phyloP scores from a whole-genome alignment of 164 flowering plant species.

The Cinnamomum micranthum region DNA sequence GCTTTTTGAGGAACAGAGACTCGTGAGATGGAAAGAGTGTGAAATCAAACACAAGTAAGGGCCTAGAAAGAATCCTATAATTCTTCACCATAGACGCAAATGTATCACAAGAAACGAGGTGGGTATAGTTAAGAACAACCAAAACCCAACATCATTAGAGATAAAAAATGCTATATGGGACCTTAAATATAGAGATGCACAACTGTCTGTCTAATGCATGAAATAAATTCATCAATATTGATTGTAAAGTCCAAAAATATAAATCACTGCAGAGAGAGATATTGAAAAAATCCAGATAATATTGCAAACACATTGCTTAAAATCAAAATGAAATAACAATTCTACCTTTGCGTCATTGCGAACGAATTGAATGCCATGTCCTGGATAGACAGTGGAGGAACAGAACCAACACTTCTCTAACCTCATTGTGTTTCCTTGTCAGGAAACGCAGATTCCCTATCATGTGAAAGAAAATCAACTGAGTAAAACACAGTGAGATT shows the following conservation, averaged over 20 bases:
- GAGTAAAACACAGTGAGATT: background rate
- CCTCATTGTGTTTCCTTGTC: slow-evolving; percentile 25
- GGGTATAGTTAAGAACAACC: too few relatives aligned
- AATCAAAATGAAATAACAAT: background rate
- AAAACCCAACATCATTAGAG: background rate
- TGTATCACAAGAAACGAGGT: too few relatives aligned
- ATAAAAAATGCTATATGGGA: background rate
- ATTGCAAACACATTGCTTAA: background rate
- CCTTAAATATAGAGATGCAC: background rate
- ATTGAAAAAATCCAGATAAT: background rate
- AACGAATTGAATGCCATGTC: slow-evolving; percentile 65
- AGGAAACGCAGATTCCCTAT: background rate
- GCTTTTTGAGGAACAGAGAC: too few relatives aligned
- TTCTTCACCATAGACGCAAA: too few relatives aligned
- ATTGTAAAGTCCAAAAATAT: too few relatives aligned
- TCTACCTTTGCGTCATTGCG: slow-evolving; percentile 65
- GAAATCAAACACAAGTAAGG: too few relatives aligned
- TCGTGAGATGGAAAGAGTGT: too few relatives aligned
- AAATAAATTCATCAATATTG: background rate
- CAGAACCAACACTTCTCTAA: slow-evolving; percentile 66
- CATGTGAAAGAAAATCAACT: background rate
- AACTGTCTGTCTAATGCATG: background rate
- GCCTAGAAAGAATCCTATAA: too few relatives aligned
- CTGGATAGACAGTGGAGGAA: slow-evolving; percentile 59
- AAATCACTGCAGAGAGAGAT: background rate